Evolutionary conservation across 2,329 filamentous ascomycete genomes (phyloP).

Genomic region (Scytalidium lignicola): DNA sequence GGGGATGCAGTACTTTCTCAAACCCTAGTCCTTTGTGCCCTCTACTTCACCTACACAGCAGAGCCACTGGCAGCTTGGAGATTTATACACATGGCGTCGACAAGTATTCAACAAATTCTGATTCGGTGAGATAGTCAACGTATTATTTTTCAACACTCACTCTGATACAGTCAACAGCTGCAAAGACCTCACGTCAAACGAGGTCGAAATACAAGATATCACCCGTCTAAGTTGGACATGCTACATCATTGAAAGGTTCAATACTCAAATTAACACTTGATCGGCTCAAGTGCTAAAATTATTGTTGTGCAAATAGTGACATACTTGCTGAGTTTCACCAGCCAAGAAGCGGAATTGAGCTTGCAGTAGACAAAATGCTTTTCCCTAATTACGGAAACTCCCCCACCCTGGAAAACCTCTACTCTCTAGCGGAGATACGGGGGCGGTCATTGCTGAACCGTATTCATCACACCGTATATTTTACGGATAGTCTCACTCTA

Average conservation of each 20-base stretch:
- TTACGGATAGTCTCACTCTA: conserved; percentile 12
- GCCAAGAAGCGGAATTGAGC: conserved; percentile 22
- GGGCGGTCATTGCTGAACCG: conserved; percentile 20
- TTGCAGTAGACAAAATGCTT: conserved; percentile 20
- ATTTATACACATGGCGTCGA: not conserved
- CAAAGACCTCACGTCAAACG: not conserved
- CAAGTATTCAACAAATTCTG: not conserved
- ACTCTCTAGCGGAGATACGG: conserved; percentile 17
- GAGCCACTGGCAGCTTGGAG: not conserved
- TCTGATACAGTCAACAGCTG: not conserved
- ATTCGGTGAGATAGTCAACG: not conserved
- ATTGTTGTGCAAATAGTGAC: conserved; percentile 13
- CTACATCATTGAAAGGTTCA: conserved; percentile 23
- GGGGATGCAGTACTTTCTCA: not conserved
- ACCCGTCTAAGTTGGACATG: conserved; percentile 22
- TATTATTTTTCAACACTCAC: not conserved
- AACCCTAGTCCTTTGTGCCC: not conserved
- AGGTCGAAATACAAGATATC: conserved; percentile 4
- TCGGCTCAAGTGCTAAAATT: not conserved
- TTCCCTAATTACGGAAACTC: conserved; percentile 18
- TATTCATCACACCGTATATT: conserved; percentile 20
- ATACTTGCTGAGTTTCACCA: conserved; percentile 21
- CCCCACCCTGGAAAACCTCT: conserved; percentile 12
- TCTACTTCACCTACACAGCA: not conserved
- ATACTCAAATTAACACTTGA: not conserved